Evolutionary conservation across 192 early-diverging fungal species (phyloP).

Genomic region (Backusella liffmaniae): DNA sequence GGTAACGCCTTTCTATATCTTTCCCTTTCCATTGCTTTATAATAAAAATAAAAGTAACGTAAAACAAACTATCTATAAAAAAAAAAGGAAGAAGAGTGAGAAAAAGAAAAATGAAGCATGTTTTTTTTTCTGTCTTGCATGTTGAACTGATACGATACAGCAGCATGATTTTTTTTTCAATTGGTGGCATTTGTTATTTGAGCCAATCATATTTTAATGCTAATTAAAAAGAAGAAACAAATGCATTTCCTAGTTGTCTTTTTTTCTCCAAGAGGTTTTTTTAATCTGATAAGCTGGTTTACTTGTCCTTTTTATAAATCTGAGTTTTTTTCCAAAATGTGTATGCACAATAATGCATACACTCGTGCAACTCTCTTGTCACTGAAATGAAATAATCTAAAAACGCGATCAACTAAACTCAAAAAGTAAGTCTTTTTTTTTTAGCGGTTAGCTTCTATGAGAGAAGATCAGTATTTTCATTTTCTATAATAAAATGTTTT

Average conservation of each 20-base stretch:
- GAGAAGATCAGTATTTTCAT: too few species aligned
- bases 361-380: neutral
- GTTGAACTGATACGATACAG: neutral
- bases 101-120: neutral
- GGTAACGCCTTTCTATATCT: neutral
- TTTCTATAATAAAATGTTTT: too few species aligned
- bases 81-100: neutral
- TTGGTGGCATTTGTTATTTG: neutral
- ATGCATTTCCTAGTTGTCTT: neutral
- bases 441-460: too few species aligned
- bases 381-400: neutral
- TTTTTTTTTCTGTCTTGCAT: neutral
- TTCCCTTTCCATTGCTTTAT: neutral
- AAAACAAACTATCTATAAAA: neutral
- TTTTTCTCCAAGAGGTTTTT: neutral
- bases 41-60: neutral
- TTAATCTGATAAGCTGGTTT: too few species aligned
- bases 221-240: neutral
- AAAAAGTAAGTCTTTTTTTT: too few species aligned
- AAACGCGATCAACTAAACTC: neutral
- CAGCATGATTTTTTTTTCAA: slow-evolving; percentile 8
- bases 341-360: neutral
- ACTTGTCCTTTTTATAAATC: too few species aligned
- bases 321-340: neutral
- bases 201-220: neutral